phyloP scores from a whole-genome alignment of 2,329 filamentous ascomycete genomes.

The Paraconiothyrium sp. region DNA sequence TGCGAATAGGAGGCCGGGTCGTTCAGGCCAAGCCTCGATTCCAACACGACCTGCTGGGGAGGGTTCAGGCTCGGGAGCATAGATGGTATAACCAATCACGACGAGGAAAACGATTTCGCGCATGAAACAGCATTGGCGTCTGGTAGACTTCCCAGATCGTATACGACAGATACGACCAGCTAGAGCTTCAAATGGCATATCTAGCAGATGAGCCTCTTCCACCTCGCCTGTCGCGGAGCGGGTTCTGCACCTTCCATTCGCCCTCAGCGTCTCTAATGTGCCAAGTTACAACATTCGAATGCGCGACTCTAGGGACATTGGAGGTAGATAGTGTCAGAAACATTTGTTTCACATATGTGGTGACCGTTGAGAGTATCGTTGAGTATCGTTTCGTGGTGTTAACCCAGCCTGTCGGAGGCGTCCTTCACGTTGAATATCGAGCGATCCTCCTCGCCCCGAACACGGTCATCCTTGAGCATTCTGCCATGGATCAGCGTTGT shows the following conservation, averaged over 20 bases:
- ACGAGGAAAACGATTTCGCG: conserved; percentile 22
- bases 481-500: conserved; percentile 46
- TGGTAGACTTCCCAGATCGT: conserved; percentile 43
- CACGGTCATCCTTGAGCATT: conserved; percentile 92
- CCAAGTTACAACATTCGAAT: background rate
- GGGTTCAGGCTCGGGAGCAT: conserved; percentile 42
- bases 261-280: background rate
- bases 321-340: background rate
- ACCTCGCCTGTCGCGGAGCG: conserved; percentile 11
- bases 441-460: conserved; percentile 67
- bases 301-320: background rate
- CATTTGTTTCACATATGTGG: background rate
- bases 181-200: conserved; percentile 40
- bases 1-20: conserved; percentile 82
- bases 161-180: conserved; percentile 36
- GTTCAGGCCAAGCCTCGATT: conserved; percentile 74
- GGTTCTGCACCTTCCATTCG: background rate
- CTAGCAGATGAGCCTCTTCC: conserved; percentile 25
- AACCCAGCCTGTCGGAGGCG: conserved; percentile 80
- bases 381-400: background rate
- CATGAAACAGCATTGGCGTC: conserved; percentile 44
- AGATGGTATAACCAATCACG: conserved; percentile 17
- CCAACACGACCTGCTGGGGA: conserved; percentile 69
- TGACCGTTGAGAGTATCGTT: background rate
- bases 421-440: conserved; percentile 81